Conservation (phyloP, 306 rosid genomes). For the Potentilla sterilis region DNA sequence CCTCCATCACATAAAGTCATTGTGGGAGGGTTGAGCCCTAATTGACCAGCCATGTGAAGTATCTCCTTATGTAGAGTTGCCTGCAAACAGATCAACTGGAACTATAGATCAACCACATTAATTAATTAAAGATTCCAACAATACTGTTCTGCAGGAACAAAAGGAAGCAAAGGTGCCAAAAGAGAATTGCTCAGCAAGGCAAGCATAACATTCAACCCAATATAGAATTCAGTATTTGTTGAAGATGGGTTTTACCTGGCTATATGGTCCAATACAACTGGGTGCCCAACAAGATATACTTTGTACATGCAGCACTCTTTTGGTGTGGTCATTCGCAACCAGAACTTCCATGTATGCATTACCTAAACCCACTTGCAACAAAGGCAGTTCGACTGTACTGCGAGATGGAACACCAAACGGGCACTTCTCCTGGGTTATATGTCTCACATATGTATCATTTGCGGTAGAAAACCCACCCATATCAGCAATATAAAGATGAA, state of each 20-base stretch:
- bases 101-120: slow-evolving; percentile 1
- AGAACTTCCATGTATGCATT: slow-evolving; percentile 77
- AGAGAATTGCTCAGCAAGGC: neutral
- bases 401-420: slow-evolving; percentile 94
- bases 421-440: slow-evolving; percentile 79
- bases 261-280: slow-evolving; percentile 99
- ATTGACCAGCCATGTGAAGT: slow-evolving; percentile 98
- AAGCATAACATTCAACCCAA: neutral
- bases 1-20: slow-evolving; percentile 79
- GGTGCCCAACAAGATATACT: slow-evolving; percentile 98
- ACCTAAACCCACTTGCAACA: slow-evolving; percentile 62
- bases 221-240: neutral
- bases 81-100: slow-evolving; percentile 37
- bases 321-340: slow-evolving; percentile 60
- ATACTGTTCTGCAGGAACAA: neutral
- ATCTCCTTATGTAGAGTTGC: slow-evolving; percentile 83
- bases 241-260: slow-evolving; percentile 57
- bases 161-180: neutral
- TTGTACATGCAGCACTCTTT: slow-evolving; percentile 94
- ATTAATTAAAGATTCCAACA: neutral
- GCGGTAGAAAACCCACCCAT: slow-evolving; percentile 72
- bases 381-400: slow-evolving; percentile 88
- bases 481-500: slow-evolving; percentile 86
- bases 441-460: slow-evolving; percentile 76
- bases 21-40: slow-evolving; percentile 92